Conservation (phyloP, 106 monocot species). For the Dendrobium huoshanense region DNA sequence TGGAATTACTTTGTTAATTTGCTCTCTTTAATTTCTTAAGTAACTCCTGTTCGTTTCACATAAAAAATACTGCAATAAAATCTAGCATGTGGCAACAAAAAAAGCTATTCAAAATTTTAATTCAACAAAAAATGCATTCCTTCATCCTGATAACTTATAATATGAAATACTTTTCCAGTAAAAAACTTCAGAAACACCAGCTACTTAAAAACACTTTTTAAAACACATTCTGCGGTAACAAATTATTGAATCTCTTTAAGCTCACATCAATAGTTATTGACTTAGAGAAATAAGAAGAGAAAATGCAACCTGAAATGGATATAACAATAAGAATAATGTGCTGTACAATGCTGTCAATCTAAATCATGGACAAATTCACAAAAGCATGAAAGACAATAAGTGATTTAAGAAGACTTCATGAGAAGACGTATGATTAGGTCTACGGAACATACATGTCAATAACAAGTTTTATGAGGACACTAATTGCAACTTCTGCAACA, state of each 20-base stretch:
- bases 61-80: no score
- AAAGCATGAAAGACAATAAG: not conserved
- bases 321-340: not conserved
- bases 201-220: not conserved
- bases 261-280: not conserved
- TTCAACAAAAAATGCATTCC: no score
- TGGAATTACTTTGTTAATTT: no score
- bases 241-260: not conserved
- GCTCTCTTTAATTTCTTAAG: no score
- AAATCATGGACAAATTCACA: not conserved
- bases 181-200: not conserved
- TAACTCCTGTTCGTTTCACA: no score
- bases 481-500: constrained; percentile 75
- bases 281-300: no score
- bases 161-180: no score
- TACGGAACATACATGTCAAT: constrained; percentile 83
- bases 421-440: constrained; percentile 1
- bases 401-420: not conserved
- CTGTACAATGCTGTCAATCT: not conserved
- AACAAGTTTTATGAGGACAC: constrained; percentile 93
- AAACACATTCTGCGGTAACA: not conserved
- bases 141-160: no score
- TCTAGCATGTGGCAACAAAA: no score
- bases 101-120: no score
- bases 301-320: no score